Evolutionary conservation across 2,329 filamentous ascomycete species (phyloP).

Genomic region (Beauveria bassiana): DNA sequence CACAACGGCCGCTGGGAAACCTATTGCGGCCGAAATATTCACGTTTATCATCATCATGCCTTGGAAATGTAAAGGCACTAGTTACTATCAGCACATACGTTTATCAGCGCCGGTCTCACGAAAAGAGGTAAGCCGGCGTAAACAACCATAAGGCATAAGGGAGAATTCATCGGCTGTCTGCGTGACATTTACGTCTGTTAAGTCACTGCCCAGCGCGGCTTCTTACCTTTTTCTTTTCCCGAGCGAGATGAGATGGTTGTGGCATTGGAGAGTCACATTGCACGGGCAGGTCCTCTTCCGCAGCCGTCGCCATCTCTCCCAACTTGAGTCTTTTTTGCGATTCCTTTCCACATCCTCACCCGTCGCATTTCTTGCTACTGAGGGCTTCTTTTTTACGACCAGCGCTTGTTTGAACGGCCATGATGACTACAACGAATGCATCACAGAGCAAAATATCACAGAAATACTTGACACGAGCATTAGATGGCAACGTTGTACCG

Average conservation of each 20-base stretch:
- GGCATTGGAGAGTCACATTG: not conserved
- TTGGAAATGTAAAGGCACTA: not conserved
- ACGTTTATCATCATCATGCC: conserved; percentile 10
- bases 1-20: not conserved
- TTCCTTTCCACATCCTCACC: not conserved
- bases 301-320: not conserved
- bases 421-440: conserved; percentile 11
- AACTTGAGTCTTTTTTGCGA: not conserved
- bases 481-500: conserved; percentile 7
- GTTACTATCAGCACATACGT: conserved; percentile 6
- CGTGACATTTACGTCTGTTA: not conserved
- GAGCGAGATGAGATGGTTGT: not conserved
- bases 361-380: not conserved
- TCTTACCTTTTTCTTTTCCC: not conserved
- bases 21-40: not conserved
- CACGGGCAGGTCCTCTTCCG: no score
- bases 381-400: not conserved
- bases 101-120: not conserved
- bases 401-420: conserved; percentile 5
- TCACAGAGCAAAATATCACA: conserved; percentile 13
- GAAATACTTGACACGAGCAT: conserved; percentile 3
- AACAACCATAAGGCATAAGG: not conserved
- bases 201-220: not conserved
- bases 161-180: not conserved
- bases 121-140: conserved; percentile 3